Evolutionary conservation across 148 eudicot genomes (phyloP), one percentile per base, ranked within the genome.

Genomic region (Cornus suecica): DNA sequence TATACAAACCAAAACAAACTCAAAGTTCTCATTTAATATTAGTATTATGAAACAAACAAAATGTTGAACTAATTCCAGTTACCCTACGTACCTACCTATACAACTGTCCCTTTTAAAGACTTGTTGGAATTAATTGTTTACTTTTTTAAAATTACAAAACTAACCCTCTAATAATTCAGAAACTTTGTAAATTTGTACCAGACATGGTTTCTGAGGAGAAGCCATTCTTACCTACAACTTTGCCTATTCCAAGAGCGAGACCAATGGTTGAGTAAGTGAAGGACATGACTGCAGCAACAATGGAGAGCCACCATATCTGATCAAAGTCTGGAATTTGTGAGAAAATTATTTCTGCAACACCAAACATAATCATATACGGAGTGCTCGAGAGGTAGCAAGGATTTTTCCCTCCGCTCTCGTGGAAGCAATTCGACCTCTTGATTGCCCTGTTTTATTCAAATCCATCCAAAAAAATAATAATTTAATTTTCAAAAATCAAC

Each of bases 281-380:
- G 26, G 87, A 85, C 87, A 85, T 85, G 58, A 82, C 74, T 0
- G 85, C 87, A 26, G 87, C 87, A n/a, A 85, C 81, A 28, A 85
- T 85, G 9, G 85, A 85, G 3, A 85, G 87, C 87, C 87, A 85
- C 27, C 70, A 82, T 22, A 85, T 73, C 62, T 79, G 83, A 76
- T 85, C 85, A 26, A 85, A 78, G 70, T 84, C 84, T 14, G 84
- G 84, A 16, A 84, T 81, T 16, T 84, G 87, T 13, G 87, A 84
- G 70, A 84, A 76, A 24, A 81, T n/a, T 30, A 84, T 81, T 54
- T 84, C 80, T 2, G 75, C 68, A 2, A 76, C 54, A 14, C 87
- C 87, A 60, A 84, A 84, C n/a, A 69, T 37, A 10, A 84, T 37
- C 87, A 84, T 84, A 58, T 79, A 84, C 0, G 79, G 79, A 64